Base-by-base conservation (phyloP, 1,139 yeast species). In the Insectozyma bohioensis region DNA sequence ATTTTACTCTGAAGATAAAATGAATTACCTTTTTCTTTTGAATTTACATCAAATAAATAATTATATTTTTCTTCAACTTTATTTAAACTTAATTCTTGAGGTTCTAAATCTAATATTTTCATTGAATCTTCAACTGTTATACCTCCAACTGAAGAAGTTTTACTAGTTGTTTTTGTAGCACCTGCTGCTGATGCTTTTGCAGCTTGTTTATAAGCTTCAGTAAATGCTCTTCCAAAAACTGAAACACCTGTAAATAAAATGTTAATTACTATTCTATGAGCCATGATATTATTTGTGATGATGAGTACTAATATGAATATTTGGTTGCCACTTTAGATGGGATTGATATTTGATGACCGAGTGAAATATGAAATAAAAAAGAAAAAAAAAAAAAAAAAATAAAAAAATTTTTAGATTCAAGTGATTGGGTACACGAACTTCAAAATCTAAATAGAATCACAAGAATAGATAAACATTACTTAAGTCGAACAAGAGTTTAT, bases 141-240 rank as follows among this genome's bases (percentile, higher is more conserved):
- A 27, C 95, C 97, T 33, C 90, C 87, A 30, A 78, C 69, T 6
- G 73, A 66, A 17, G 60, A 51, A 16, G 67, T 68, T 57, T 75
- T 49, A 28, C 63, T 54, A 24, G 80, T 76, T 31, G 77, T 78
- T 22, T 72, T 68, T 9, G 81, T 72, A 24, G 71, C 67, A 34
- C 71, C 57, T 11, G 75, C 66, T 12, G 95, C 86, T 35, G 83
- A 77, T 6, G 87, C 85, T 37, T 85, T 82, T 12, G 97, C 95
- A 1, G 98, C 97, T 63, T 92, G 97, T 52, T 83, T 84, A 70
- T 90, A 92, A 0, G 98, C 97, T 57, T 88, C 96, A n/a, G 90
- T 76, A 60, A 92, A 92, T 0, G 98, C 98, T 47, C 86, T 78
- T 34, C 97, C 97, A 55, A 92, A 88, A 26, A 92, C 97, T 43